Conservation (phyloP, 768 basidiomycete species). For the Boletus eberwhitei region DNA sequence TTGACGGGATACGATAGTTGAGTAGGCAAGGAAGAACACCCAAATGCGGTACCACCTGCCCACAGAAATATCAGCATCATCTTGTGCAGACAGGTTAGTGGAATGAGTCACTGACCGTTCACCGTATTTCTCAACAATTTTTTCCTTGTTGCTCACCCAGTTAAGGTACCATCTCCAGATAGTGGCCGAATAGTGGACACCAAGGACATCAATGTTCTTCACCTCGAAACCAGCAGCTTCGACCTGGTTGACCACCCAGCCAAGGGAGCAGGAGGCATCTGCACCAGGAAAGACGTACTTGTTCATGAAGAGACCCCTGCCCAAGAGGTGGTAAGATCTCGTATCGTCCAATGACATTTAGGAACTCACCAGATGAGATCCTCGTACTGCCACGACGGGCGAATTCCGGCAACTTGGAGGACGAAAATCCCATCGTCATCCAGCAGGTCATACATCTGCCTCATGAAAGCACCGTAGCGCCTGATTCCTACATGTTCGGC, state of each 20-base stretch:
- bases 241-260: constrained; percentile 88
- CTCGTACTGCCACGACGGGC: constrained; percentile 97
- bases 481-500: constrained; percentile 98
- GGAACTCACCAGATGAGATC: constrained; percentile 82
- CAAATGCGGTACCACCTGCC: constrained; percentile 85
- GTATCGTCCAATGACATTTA: not conserved
- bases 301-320: constrained; percentile 94
- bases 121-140: constrained; percentile 85
- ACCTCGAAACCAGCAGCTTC: constrained; percentile 95
- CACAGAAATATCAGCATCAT: not conserved
- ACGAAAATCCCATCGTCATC: constrained; percentile 94
- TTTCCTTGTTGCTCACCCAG: constrained; percentile 93
- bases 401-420: constrained; percentile 95
- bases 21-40: constrained; percentile 96
- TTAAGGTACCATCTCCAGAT: constrained; percentile 93
- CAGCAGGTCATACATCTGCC: constrained; percentile 88
- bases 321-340: not conserved
- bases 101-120: constrained; percentile 50
- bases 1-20: constrained; percentile 82
- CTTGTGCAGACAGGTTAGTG: too few species aligned
- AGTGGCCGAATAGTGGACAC: constrained; percentile 95
- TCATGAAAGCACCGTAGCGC: constrained; percentile 84
- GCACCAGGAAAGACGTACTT: constrained; percentile 99
- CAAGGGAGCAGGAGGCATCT: constrained; percentile 92
- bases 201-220: constrained; percentile 94